These are phyloP conservation scores for Knufia fluminis DNA, from an alignment of 2,329 filamentous ascomycete species.

Conservation along the genomic window DNA sequence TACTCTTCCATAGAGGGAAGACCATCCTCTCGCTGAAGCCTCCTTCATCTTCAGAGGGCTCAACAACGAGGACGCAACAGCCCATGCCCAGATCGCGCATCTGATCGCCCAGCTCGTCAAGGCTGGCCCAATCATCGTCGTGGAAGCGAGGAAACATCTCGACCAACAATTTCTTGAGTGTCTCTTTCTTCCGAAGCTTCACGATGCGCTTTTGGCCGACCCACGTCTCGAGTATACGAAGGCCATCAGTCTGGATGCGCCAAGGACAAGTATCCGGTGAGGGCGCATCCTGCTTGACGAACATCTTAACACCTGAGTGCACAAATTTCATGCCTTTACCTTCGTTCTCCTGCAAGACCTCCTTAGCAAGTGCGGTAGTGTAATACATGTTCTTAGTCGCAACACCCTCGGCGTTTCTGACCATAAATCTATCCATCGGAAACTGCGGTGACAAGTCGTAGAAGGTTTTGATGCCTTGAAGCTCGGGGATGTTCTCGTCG, in stretches of 20 bases:
- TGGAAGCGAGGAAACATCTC: constrained; percentile 95
- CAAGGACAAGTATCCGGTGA: constrained; percentile 79
- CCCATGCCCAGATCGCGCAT: constrained; percentile 75
- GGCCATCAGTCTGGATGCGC: constrained; percentile 91
- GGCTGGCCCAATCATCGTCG: constrained; percentile 60
- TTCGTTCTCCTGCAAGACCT: constrained; percentile 80
- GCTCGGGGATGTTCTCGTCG: constrained; percentile 61
- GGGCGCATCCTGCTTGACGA: constrained; percentile 92
- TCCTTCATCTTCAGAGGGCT: constrained; percentile 57
- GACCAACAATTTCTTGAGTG: constrained; percentile 69
- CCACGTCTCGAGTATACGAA: constrained; percentile 85
- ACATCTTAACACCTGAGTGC: constrained; percentile 97
- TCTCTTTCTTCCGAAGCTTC: constrained; percentile 64
- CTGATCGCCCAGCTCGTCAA: constrained; percentile 80
- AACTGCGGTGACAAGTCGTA: constrained; percentile 79
- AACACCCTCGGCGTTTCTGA: constrained; percentile 80
- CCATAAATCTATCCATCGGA: constrained; percentile 86
- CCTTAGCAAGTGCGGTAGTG: constrained; percentile 71
- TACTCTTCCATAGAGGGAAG: constrained; percentile 86
- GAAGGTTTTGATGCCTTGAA: constrained; percentile 69
- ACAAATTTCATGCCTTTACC: constrained; percentile 89
- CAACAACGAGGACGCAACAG: constrained; percentile 80
- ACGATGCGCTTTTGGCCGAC: constrained; percentile 71
- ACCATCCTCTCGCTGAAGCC: constrained; percentile 69
- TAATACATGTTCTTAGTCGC: constrained; percentile 96